phyloP scores from a whole-genome alignment of 371 early-diverging fungal genomes.

The Mucor velutinosus region DNA sequence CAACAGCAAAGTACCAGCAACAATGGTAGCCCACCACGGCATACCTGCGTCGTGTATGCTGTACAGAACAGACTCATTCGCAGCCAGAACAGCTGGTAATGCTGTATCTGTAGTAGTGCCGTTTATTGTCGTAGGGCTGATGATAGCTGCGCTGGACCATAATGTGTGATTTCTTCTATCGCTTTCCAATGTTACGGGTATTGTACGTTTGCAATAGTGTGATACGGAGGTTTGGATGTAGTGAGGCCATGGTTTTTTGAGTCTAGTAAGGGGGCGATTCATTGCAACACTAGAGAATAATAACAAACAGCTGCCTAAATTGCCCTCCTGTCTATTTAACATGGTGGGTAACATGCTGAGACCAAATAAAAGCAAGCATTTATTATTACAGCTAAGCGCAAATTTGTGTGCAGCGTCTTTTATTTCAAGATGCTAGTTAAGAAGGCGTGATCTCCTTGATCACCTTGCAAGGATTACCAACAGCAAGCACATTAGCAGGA shows the following conservation, averaged over 20 bases:
- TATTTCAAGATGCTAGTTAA: background rate
- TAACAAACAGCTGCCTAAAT: background rate
- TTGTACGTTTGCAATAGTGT: background rate
- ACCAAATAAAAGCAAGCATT: background rate
- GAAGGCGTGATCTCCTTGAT: slow-evolving; percentile 30
- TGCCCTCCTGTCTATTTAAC: background rate
- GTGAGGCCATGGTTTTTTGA: background rate
- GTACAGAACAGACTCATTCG: slow-evolving; percentile 48
- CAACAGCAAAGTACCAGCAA: slow-evolving; percentile 59
- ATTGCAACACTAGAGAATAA: background rate
- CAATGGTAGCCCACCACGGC: slow-evolving; percentile 77
- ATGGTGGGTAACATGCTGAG: background rate
- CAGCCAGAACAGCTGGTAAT: slow-evolving; percentile 39
- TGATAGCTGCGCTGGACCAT: background rate
- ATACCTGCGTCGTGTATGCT: slow-evolving; percentile 48
- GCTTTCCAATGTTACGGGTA: background rate
- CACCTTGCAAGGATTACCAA: slow-evolving; percentile 83
- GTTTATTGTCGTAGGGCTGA: background rate
- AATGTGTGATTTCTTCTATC: background rate
- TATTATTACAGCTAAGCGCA: background rate
- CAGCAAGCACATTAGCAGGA: slow-evolving; percentile 70
- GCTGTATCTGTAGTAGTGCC: slow-evolving; percentile 8
- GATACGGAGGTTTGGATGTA: background rate
- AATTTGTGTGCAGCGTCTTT: background rate
- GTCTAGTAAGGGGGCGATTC: background rate